Percentiles rank a stretch among this genome's conserved stretches.
Evolutionary conservation across 2,329 filamentous ascomycete genomes (phyloP).

Genomic region (Exophiala sp.): DNA sequence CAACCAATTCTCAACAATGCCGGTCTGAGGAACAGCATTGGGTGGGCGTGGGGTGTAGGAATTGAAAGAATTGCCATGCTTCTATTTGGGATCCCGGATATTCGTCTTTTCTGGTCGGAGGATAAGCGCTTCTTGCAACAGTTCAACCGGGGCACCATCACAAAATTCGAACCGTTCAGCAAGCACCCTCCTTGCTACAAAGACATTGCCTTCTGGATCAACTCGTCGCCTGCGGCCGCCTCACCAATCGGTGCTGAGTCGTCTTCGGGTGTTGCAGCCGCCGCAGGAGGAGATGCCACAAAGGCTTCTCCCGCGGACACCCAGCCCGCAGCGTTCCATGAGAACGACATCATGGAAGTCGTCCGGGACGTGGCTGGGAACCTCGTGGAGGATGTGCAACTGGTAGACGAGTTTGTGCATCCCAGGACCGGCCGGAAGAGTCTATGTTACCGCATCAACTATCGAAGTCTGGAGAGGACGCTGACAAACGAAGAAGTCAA

Average conservation of each 20-base stretch:
- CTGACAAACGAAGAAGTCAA: slow-evolving; percentile 79
- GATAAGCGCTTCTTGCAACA: slow-evolving; percentile 82
- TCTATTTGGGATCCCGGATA: slow-evolving; percentile 91
- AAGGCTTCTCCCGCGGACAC: slow-evolving; percentile 36
- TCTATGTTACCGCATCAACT: slow-evolving; percentile 88
- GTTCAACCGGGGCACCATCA: slow-evolving; percentile 55
- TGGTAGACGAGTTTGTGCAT: slow-evolving; percentile 83
- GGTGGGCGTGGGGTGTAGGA: slow-evolving; percentile 94
- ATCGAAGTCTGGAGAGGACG: slow-evolving; percentile 85
- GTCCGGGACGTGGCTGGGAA: slow-evolving; percentile 78
- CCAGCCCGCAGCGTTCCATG: slow-evolving; percentile 58
- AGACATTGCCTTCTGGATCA: slow-evolving; percentile 92
- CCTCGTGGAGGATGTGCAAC: slow-evolving; percentile 75
- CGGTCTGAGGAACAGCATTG: slow-evolving; percentile 65
- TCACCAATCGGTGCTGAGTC: slow-evolving; percentile 43
- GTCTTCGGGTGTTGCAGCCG: slow-evolving; percentile 33
- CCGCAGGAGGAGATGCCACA: slow-evolving; percentile 34
- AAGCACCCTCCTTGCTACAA: slow-evolving; percentile 85
- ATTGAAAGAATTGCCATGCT: slow-evolving; percentile 96
- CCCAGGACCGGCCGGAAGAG: slow-evolving; percentile 77
- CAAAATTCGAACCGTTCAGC: slow-evolving; percentile 77
- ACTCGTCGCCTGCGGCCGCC: slow-evolving; percentile 32
- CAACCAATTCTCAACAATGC: slow-evolving; percentile 76
- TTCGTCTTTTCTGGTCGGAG: slow-evolving; percentile 88
- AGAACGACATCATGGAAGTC: slow-evolving; percentile 96